These are phyloP conservation scores for Beauveria sp. DNA, from an alignment of 2,329 filamentous ascomycete species.

Conservation along the genomic window DNA sequence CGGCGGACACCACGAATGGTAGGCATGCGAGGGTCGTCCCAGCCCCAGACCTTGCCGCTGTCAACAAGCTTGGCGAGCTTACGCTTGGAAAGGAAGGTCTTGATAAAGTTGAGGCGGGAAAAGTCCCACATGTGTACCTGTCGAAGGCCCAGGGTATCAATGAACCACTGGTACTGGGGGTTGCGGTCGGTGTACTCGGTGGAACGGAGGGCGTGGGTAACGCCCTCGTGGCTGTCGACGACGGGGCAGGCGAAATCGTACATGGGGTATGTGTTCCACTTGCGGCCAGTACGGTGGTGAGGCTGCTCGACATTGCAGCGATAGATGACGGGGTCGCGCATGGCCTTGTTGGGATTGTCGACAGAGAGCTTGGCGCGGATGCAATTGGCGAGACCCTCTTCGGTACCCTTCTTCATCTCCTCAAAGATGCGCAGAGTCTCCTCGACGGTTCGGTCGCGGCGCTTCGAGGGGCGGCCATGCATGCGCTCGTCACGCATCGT, in stretches of 20 bases:
- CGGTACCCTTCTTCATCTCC: constrained; percentile 83
- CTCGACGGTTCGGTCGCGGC: constrained; percentile 70
- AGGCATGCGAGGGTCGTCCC: constrained; percentile 83
- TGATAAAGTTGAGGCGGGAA: constrained; percentile 75
- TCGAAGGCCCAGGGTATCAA: constrained; percentile 64
- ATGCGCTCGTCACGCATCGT: constrained; percentile 79
- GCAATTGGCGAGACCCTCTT: constrained; percentile 76
- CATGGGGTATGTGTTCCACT: constrained; percentile 81
- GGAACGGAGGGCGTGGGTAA: constrained; percentile 75
- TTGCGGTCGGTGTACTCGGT: constrained; percentile 86
- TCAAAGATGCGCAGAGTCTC: constrained; percentile 82
- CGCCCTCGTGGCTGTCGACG: constrained; percentile 71
- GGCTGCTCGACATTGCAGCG: constrained; percentile 59
- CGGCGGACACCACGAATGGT: constrained; percentile 73
- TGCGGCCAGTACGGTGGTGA: constrained; percentile 71
- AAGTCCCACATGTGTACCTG: constrained; percentile 83
- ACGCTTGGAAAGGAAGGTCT: constrained; percentile 76
- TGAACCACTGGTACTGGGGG: constrained; percentile 80
- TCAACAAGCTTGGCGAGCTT: constrained; percentile 82
- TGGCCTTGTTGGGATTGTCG: constrained; percentile 88
- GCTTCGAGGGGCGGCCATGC: constrained; percentile 73
- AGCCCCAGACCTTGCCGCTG: constrained; percentile 67
- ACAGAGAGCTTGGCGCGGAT: constrained; percentile 91
- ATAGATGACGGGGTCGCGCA: constrained; percentile 96
- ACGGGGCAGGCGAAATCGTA: constrained; percentile 84